Evolutionary conservation across 139 green algal species (phyloP).

Genomic region (Chlamydomonas eustigma): DNA sequence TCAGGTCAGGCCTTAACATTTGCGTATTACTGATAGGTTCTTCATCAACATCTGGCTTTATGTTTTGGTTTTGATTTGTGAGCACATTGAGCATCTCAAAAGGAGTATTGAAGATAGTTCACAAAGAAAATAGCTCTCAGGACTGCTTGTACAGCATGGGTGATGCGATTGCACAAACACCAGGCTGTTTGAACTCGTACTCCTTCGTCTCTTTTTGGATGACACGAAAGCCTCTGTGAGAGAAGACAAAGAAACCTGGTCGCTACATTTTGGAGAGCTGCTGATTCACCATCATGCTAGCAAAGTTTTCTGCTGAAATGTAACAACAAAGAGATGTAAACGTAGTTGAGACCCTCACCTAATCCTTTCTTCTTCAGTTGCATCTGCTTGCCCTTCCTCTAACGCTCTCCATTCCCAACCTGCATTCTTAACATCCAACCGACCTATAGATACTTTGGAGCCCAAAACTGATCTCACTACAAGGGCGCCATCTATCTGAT

Average conservation of each 20-base stretch:
- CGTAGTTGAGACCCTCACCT: constrained; percentile 50
- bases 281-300: background rate
- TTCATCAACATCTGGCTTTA: no score
- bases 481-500: constrained; percentile 54
- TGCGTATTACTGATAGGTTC: no score
- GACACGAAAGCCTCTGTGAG: constrained; percentile 4
- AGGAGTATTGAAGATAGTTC: no score
- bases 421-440: constrained; percentile 68
- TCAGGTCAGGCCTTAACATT: no score
- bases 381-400: constrained; percentile 36
- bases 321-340: constrained; percentile 26
- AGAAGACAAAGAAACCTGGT: background rate
- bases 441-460: constrained; percentile 47
- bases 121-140: background rate
- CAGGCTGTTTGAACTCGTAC: constrained; percentile 42
- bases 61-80: no score
- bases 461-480: constrained; percentile 56
- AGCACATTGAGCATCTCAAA: no score
- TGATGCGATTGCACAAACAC: constrained; percentile 22
- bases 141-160: background rate
- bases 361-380: constrained; percentile 65
- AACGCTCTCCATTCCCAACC: constrained; percentile 76
- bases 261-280: no score
- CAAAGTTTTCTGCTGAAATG: background rate
- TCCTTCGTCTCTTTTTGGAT: constrained; percentile 37